Evolutionary conservation across 2,329 filamentous ascomycete species (phyloP), one percentile per base, ranked within the genome.

Genomic region (Penicillium glabrum): DNA sequence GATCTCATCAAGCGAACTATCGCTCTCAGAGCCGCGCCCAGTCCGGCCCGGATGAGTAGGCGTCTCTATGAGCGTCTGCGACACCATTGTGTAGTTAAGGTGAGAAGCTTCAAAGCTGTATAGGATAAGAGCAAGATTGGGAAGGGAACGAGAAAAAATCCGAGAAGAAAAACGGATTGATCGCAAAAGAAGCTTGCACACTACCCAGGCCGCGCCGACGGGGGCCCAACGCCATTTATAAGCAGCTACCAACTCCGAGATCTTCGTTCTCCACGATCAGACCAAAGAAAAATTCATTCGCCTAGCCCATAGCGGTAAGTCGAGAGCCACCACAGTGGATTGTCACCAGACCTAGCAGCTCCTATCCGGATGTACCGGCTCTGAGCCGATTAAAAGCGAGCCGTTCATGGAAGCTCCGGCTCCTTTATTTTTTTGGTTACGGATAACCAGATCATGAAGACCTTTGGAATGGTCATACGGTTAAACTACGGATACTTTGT

Each of bases 1-100:
- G 47, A 66, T 65, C 58, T 66, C 64, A 37, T 66, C 64, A 7
- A 66, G 43, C 41, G 64, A 66, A 54, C 61, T 65, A 54, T 66
- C 63, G 48, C 64, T 66, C 45, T 66, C 64, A 6, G 64, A 66
- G 49, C 64, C 63, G 27, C 64, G 63, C 26, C 50, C 60, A 35
- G 44, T 60, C 26, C 58, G 63, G 39, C 55, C 63, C 26, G 64
- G 64, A 46, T 63, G 63, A 26, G 29, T 63, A 8, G 64, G 58
- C 50, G 58, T 59, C n/a, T 55, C 55, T 41, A 60, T 13, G 7
- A 64, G 47, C n/a, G 57, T 64, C 54, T 64, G 61, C n/a, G 63
- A 47, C 41, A 57, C 61, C 63, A 66, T 66, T 21, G 29, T 60
- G 26, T 24, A 23, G 23, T 23, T 41, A 13, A 13, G 16, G 9